Base-by-base conservation (phyloP, 768 basidiomycete genomes). In the Phaeolepiota aurea region DNA sequence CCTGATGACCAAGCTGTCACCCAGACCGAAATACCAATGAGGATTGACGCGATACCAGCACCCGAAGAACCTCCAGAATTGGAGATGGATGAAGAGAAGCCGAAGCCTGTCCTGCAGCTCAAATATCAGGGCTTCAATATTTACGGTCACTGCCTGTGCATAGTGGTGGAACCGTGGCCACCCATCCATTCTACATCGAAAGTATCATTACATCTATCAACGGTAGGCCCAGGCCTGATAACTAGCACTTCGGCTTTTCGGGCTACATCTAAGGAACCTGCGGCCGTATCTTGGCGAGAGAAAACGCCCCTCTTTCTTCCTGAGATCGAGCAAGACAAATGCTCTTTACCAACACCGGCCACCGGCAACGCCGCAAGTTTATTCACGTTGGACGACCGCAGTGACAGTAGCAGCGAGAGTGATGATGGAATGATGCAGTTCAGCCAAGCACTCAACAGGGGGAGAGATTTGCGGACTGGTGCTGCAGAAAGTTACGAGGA, bases 101-200 rank as follows among this genome's bases (percentile, higher is more conserved):
- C 81, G 10, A 85, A 88, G 51, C 79, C 83, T 4, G 47, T 71
- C 20, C 61, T 88, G 22, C 69, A 74, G 41, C 69, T 90, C 23
- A 71, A 58, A 40, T 90, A 85, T 48, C 72, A 74, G 49, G 82
- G 83, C 10, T 87, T 87, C 57, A 69, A 61, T 39, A 78, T 88
- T 36, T 72, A 75, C 43, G 81, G 79, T 0, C 74, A 77, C 40
- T 87, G 83, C 55, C 70, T 91, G 13, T 87, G 84, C 53, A 71
- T 91, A 23, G 81, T 91, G 16, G 78, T 89, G 12, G 88, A 91
- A 54, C 89, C 88, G 12, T 87, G 78, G 70, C 81, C 84, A 3
- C 61, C 74, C 11, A 53, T 77, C 25, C 71, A 66, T 23, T 48
- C 58, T 3, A 48, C 52, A 23, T 48, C 69, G 3, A 56, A 40